Evolutionary conservation across 306 rosid species (phyloP), one percentile per base, ranked within the genome.

Genomic region (Glycine tomentella): DNA sequence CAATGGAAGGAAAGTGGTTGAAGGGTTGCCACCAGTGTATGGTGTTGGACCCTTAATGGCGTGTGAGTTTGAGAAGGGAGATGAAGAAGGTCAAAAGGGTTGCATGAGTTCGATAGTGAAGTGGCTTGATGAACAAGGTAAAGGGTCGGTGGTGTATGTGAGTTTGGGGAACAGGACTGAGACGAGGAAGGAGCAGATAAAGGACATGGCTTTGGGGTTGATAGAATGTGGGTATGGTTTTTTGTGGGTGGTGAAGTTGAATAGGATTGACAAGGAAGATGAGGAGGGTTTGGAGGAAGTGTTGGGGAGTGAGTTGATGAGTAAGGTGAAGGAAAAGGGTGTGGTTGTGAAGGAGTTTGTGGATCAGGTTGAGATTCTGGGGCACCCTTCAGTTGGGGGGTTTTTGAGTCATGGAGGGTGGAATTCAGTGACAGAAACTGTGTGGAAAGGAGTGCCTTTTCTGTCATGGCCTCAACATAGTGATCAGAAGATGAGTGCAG

Each of bases 81-180:
- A 31, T 10, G 9, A 33, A 11, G 44, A 33, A 33, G 68, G 45
- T 62, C 44, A 38, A 62, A 4, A 8, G 68, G 16, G 45, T 31
- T 2, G 8, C 45, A 62, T 62, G 44, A 10, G 14, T 25, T 8
- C 68, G 7, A 40, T 42, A 25, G 17, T 69, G 71, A 12, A 81
- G 61, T 38, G 44, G 44, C 44, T 38, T 4, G 44, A 38, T 38
- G 44, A 38, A 38, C 44, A 38, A 38, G 7, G 6, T 38, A 5
- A 38, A 38, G 44, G 6, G 44, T 38, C 44, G 44, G 44, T 38
- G 44, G 44, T 38, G 16, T 87, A 68, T 9, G 85, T 76, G 6
- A 48, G 89, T 80, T 91, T 89, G 12, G 92, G 90, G 0, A 91
- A 85, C 63, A 76, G 76, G 48, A 89, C 86, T 1, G 83, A 83